Conservation (phyloP, 805 yeast species). For the Teunomyces barrocoloradensis region DNA sequence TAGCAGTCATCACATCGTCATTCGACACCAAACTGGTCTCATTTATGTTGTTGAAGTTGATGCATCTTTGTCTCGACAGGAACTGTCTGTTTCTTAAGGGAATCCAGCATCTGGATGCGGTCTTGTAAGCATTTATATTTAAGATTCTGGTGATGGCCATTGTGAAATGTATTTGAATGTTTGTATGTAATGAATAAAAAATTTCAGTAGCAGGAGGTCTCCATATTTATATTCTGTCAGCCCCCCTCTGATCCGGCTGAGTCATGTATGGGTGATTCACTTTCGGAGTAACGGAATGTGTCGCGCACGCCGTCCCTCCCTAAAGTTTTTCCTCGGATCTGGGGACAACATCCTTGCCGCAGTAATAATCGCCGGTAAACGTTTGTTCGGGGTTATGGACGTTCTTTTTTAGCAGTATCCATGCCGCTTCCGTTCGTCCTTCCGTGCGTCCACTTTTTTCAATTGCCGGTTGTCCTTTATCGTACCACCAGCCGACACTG, state of each 20-base stretch:
- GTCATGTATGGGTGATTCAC: constrained; percentile 1
- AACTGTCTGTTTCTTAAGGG: constrained; percentile 33
- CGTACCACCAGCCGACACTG: neutral
- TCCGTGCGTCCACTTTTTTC: neutral
- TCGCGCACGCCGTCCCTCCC: too few species aligned
- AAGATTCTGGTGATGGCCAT: constrained; percentile 2
- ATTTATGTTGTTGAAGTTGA: constrained; percentile 32
- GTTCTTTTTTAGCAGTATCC: neutral
- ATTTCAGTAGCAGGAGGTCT: too few species aligned
- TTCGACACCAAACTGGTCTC: constrained; percentile 33
- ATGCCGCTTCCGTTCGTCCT: constrained; percentile 1
- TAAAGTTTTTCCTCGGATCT: neutral
- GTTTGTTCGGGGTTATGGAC: neutral
- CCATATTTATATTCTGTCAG: neutral
- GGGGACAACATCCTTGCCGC: constrained; percentile 2
- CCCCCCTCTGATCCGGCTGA: constrained; percentile 1
- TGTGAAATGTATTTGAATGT: neutral
- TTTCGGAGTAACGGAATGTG: constrained; percentile 2
- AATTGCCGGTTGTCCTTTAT: neutral
- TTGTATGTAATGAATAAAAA: neutral
- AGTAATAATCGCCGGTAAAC: neutral
- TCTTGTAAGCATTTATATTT: constrained; percentile 25
- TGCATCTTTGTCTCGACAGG: constrained; percentile 35
- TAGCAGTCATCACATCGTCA: constrained; percentile 27
- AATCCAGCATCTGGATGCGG: constrained; percentile 45